Evolutionary conservation across 2,329 filamentous ascomycete genomes (phyloP).

Genomic region (Fusarium mexicanum): DNA sequence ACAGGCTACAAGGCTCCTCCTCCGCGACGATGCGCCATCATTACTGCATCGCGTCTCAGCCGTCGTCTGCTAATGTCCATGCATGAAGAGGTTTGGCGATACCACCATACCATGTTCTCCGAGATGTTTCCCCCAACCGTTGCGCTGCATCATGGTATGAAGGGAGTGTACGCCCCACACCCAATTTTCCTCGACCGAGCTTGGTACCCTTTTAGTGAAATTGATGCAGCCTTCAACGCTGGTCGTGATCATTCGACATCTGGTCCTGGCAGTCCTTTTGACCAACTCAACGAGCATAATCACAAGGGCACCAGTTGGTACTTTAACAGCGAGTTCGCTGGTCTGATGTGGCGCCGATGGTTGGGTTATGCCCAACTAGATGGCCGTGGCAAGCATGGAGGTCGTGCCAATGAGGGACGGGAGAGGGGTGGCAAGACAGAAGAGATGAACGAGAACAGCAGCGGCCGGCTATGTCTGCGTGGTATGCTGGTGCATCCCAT

Average conservation of each 20-base stretch:
- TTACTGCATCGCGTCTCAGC: constrained; percentile 75
- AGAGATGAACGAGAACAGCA: constrained; percentile 55
- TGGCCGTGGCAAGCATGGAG: constrained; percentile 61
- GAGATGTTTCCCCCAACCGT: constrained; percentile 81
- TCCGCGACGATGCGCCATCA: constrained; percentile 76
- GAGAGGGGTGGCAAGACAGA: constrained; percentile 63
- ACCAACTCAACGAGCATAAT: constrained; percentile 78
- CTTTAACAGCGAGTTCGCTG: constrained; percentile 81
- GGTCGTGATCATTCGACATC: constrained; percentile 73
- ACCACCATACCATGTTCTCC: constrained; percentile 77
- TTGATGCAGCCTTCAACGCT: constrained; percentile 82
- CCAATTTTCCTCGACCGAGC: constrained; percentile 81
- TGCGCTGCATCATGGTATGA: constrained; percentile 79
- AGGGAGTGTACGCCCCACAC: constrained; percentile 83
- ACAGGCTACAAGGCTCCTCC: constrained; percentile 73
- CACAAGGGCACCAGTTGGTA: constrained; percentile 87
- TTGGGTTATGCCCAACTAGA: constrained; percentile 67
- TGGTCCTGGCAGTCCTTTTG: constrained; percentile 73
- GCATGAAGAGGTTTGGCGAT: constrained; percentile 76
- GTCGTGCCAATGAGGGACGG: constrained; percentile 56
- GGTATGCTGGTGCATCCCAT: constrained; percentile 85
- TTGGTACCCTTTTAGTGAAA: constrained; percentile 72
- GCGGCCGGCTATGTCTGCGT: constrained; percentile 79
- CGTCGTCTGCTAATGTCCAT: constrained; percentile 74
- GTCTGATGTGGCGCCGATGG: constrained; percentile 83